Base-by-base conservation (phyloP, 495 filamentous ascomycete species). In the Melanomma pulvis-pyrius region DNA sequence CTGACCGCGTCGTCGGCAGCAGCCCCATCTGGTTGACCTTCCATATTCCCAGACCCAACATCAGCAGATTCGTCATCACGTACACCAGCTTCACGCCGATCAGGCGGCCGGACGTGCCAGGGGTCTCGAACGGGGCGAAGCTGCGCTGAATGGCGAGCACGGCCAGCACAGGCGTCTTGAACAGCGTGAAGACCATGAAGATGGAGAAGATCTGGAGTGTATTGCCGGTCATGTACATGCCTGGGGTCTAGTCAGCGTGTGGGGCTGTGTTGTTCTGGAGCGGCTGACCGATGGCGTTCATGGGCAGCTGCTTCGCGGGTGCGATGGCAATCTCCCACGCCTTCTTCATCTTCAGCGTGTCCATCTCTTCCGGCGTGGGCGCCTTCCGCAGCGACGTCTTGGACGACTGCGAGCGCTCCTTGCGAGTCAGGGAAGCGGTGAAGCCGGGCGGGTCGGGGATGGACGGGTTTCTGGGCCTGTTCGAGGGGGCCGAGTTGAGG, bases 151-250 rank as follows among this genome's bases (percentile, higher is more conserved):
- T 91, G 52, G 78, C 82, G 48, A 96, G 74, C 48, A 99, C 80
- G 49, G 92, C 94, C 78, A 90, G 86, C 59, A 98, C 86, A 15
- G 94, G 94, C 66, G 89, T 93, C 82, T 97, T 97, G 85, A 99
- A 99, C 48, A 96, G 85, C 91, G 97, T 97, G 70, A 90, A 92
- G 8, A 97, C 92, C 94, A 98, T 98, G 92, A 98, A 97, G 75
- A 99, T 97, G 78, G 88, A 92, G 83, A 99, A 99, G 67, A 99
- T 97, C 79, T 99, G 94, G 26, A 99, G 87, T 61, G 90, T 91
- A 80, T 97, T 98, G 73, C 94, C 94, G 63, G 94, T 96, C 96
- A 99, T 98, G 84, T 99, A 99, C 93, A 98, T 98, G 89, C 97
- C 74, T 54, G 51, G 7, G 21, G 44, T 34, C 13, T 12, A 12